phyloP scores from a whole-genome alignment of 2,329 filamentous ascomycete genomes.

The Cytospora schulzeri region DNA sequence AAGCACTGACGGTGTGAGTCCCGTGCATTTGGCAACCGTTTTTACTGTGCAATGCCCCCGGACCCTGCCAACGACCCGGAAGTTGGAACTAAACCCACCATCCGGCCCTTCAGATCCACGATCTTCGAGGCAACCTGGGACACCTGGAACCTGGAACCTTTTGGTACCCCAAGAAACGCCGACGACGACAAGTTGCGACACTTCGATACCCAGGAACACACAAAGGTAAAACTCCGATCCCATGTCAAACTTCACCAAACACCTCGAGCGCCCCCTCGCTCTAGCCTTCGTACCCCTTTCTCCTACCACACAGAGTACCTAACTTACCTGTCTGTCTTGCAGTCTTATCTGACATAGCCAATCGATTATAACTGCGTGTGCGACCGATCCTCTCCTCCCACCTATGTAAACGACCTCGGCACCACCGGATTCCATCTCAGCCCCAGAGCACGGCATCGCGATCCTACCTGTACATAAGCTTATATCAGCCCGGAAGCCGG shows the following conservation, averaged over 20 bases:
- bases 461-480: slow-evolving; percentile 23
- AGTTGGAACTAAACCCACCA: not conserved
- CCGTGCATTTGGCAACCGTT: not conserved
- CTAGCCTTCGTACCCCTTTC: not conserved
- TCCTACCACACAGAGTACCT: not conserved
- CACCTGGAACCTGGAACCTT: slow-evolving; percentile 5
- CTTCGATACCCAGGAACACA: not conserved
- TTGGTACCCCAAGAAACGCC: not conserved
- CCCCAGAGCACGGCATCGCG: not conserved
- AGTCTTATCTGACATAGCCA: slow-evolving; percentile 2
- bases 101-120: not conserved
- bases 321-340: slow-evolving; percentile 1
- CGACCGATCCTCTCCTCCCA: slow-evolving; percentile 18
- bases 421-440: not conserved
- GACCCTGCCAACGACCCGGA: not conserved
- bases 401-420: slow-evolving; percentile 1
- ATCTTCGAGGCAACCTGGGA: not conserved
- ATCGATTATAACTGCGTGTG: slow-evolving; percentile 5
- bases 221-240: not conserved
- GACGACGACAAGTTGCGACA: slow-evolving; percentile 3
- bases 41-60: not conserved
- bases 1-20: not conserved
- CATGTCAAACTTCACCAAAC: not conserved
- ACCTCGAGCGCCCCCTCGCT: not conserved
- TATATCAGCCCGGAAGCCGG: slow-evolving; percentile 28